Base-by-base conservation (phyloP, 208 protist genomes). In the Trypanosoma cruzi region DNA sequence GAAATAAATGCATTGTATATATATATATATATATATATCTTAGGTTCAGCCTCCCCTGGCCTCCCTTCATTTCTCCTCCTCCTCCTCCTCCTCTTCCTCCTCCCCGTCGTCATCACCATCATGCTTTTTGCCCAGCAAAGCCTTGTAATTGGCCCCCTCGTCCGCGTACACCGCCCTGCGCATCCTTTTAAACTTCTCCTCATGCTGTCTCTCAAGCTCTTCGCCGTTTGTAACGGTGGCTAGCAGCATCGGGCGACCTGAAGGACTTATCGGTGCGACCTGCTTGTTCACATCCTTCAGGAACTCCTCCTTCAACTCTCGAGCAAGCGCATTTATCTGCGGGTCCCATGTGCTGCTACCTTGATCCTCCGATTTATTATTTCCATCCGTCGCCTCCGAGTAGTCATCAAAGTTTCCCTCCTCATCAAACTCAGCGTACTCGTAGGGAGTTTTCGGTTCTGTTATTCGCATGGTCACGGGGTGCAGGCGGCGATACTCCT, bases 381-480 rank as follows among this genome's bases (percentile, higher is more conserved):
- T 68, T 37, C 74, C 77, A 36, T 52, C 53, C 29, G 16, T 59
- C 22, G 10, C 42, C 7, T 64, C 64, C 24, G 32, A 22, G 0
- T 42, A 61, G 16, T 70, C 59, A 29, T 31, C 28, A 61, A 70
- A 75, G 31, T 59, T 44, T 14, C 61, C 74, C 22, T 75, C 76
- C 18, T 79, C 80, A n/a, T 86, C 80, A 10, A 86, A 75, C 31
- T 81, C 78, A 4, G 68, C 65, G 74, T 92, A 78, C 7, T 69
- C 59, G 71, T 86, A 96, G 10, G 91, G 91, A 6, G 91, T 96
- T 73, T 96, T 96, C 24, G 91, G 91, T 75, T 96, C 88, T 4
- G 82, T 84, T 59, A 96, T 96, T 53, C 84, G 84, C 75, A 93
- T 91, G 29, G 83, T 92, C 14, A 96, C 91, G 10, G 91, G 91